Percentiles rank a stretch among this genome's conserved stretches.
Evolutionary conservation across 2,329 filamentous ascomycete species (phyloP).

Genomic region (Aspergillus sp.): DNA sequence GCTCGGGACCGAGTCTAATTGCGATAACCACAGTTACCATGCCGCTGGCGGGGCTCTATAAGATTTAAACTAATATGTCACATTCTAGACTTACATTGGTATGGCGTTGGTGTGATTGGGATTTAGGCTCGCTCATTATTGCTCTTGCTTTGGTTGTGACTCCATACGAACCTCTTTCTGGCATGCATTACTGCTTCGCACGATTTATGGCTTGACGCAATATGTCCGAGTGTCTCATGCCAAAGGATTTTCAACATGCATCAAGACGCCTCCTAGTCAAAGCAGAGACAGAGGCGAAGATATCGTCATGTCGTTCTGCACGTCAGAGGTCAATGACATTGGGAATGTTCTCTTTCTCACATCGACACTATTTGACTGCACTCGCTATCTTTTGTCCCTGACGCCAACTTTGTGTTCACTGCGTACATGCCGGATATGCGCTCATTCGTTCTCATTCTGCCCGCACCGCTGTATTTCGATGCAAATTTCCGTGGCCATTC

Average conservation of each 20-base stretch:
- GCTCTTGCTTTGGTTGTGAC: slow-evolving; percentile 1
- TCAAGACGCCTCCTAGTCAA: too few relatives aligned
- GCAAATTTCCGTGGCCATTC: not conserved
- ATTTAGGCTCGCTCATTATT: slow-evolving; percentile 8
- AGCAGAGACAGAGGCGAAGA: too few relatives aligned
- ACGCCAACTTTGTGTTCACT: not conserved
- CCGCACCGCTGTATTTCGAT: not conserved
- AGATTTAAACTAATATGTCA: slow-evolving; percentile 22
- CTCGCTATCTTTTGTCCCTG: not conserved
- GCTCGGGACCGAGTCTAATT: slow-evolving; percentile 59
- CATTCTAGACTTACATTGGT: slow-evolving; percentile 26
- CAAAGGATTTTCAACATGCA: too few relatives aligned
- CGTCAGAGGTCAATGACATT: too few relatives aligned
- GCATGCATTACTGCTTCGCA: too few relatives aligned
- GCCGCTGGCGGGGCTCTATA: slow-evolving; percentile 4
- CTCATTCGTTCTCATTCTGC: not conserved
- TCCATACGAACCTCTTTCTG: not conserved
- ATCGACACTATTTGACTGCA: too few relatives aligned
- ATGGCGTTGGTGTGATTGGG: slow-evolving; percentile 18
- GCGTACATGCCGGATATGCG: slow-evolving; percentile 6
- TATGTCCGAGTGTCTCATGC: too few relatives aligned
- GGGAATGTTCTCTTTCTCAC: too few relatives aligned
- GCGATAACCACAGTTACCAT: slow-evolving; percentile 5
- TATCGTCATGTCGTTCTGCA: too few relatives aligned
- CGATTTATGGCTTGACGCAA: too few relatives aligned